These are phyloP conservation scores for Aureobasidium uvarum DNA, from an alignment of 2,329 filamentous ascomycete genomes.

Conservation along the genomic window DNA sequence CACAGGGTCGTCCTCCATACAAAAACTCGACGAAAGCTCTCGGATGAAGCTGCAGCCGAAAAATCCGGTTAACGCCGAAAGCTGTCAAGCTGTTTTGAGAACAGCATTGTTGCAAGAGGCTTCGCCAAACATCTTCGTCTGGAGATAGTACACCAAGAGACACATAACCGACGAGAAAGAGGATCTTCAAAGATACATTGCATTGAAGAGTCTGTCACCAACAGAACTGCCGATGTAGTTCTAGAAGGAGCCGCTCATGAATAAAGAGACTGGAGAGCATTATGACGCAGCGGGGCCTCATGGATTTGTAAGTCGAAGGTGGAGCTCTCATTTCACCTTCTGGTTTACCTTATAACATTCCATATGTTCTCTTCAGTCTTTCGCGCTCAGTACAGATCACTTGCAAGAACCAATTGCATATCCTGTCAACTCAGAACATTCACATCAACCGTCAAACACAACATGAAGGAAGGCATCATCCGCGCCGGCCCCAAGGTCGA, in stretches of 20 bases:
- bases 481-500: conserved; percentile 32
- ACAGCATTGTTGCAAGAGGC: not conserved
- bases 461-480: conserved; percentile 36
- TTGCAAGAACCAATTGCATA: conserved; percentile 4
- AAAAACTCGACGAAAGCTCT: not conserved
- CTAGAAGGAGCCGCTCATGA: not conserved
- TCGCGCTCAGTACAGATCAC: conserved; percentile 17
- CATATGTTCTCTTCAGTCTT: conserved; percentile 20
- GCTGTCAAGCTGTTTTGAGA: not conserved
- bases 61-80: not conserved
- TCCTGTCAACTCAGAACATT: not conserved
- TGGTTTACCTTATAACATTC: conserved; percentile 2
- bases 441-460: conserved; percentile 6
- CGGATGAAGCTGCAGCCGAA: conserved; percentile 7
- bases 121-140: not conserved
- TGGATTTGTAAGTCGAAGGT: conserved; percentile 26
- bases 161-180: not conserved
- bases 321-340: conserved; percentile 15
- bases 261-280: not conserved
- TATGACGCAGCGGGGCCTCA: conserved; percentile 18
- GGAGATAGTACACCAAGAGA: not conserved
- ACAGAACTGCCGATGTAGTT: not conserved
- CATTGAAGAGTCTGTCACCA: not conserved
- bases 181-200: not conserved
- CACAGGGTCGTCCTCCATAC: not conserved